Percentiles rank a stretch among this genome's conserved stretches.
phyloP scores from a whole-genome alignment of 352 stramenopile genomes.

The Globisporangium splendens region DNA sequence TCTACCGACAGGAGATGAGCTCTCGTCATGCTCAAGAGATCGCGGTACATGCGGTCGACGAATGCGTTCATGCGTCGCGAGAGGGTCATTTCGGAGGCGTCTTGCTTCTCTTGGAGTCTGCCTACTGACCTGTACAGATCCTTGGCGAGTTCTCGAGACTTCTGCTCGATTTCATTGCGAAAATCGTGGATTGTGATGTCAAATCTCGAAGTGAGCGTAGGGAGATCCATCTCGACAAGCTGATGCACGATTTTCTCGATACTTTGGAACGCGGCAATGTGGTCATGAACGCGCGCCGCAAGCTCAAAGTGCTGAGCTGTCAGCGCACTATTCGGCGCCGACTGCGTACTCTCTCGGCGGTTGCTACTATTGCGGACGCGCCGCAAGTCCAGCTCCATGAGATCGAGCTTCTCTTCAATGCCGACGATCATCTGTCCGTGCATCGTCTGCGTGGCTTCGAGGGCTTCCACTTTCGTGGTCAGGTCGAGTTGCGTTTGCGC shows the following conservation, averaged over 20 bases:
- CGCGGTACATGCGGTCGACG: conserved; percentile 42
- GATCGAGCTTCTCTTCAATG: conserved; percentile 57
- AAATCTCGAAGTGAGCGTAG: conserved; percentile 29
- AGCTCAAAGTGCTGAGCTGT: conserved; percentile 33
- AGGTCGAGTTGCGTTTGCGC: conserved; percentile 33
- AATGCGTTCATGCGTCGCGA: conserved; percentile 24
- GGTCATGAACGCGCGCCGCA: conserved; percentile 21
- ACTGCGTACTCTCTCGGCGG: conserved; percentile 32
- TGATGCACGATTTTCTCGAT: conserved; percentile 27
- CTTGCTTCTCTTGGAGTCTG: conserved; percentile 23
- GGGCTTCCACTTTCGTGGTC: conserved; percentile 32
- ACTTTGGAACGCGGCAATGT: conserved; percentile 23
- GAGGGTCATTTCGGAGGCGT: conserved; percentile 13
- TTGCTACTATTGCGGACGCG: conserved; percentile 32
- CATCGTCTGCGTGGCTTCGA: conserved; percentile 37
- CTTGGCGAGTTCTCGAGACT: conserved; percentile 31
- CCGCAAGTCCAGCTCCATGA: conserved; percentile 48
- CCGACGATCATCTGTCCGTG: conserved; percentile 42
- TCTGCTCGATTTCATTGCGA: conserved; percentile 40
- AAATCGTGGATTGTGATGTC: conserved; percentile 40
- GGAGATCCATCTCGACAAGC: conserved; percentile 38
- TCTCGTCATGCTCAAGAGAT: conserved; percentile 44
- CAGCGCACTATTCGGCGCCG: conserved; percentile 21
- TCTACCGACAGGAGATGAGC: conserved; percentile 44
- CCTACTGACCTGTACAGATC: conserved; percentile 33